Evolutionary conservation across 192 early-diverging fungal genomes (phyloP), one percentile per base, ranked within the genome.

Genomic region (Dissophora ornata): DNA sequence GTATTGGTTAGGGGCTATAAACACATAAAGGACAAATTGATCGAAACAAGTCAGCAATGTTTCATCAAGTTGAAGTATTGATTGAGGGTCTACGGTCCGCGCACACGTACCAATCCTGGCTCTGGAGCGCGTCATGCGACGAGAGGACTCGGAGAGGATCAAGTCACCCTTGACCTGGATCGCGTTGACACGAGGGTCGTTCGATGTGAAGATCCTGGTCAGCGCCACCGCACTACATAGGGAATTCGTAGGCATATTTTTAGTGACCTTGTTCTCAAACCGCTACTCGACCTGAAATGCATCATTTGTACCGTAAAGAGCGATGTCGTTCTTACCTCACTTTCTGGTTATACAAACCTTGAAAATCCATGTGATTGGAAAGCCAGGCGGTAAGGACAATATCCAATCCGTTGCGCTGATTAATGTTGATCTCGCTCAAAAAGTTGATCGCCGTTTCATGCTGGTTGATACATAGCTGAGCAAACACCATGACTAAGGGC

Each of bases 401-500:
- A 10, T 91, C 85, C 16, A 98, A 78, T 0, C 94, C 96, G 45
- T 74, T 87, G 19, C 75, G 79, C 9, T 83, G 86, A 25, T 86
- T 74, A 29, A 94, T 79, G 22, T 78, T 62, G n/a, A 87, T 65
- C 22, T 69, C 64, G 18, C 48, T 69, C 55, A 98, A 81, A 69
- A 96, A 91, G 21, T 92, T 80, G 33, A 94, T 77, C 0, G 93
- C 87, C 12, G 85, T 89, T 29, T 84, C 81, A 26, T 87, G 78
- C 32, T 95, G 90, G 28, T 66, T 80, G n/a, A 85, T 59, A 36
- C 93, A 84, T 48, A 97, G 84, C 46, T 97, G 94, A 26, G 91
- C 93, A 79, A 97, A 95, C 22, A 96, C 88, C 49, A 92, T 82
- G n/a, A 97, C 71, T 13, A 97, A 80, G 21, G 94, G 92, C 79